Evolutionary conservation across 2,329 filamentous ascomycete genomes (phyloP), one percentile per base, ranked within the genome.

Genomic region (Ramularia collo-cygni): DNA sequence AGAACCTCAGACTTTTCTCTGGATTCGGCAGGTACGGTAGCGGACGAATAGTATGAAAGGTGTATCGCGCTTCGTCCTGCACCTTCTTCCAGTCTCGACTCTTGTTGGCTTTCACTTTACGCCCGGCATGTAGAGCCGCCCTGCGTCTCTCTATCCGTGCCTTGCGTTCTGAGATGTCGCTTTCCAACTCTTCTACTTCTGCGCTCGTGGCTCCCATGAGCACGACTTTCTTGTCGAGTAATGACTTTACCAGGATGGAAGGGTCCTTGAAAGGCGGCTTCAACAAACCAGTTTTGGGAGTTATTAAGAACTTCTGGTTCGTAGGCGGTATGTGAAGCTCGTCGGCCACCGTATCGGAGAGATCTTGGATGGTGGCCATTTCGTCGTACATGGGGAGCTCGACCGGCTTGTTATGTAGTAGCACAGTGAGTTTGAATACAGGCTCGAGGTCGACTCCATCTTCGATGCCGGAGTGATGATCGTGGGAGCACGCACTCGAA

Each of bases 1-100:
- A 75, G 53, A 90, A 86, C 1, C 73, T 68, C 4, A 79, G 71
- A 8, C 81, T 85, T 38, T 80, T 79, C 16, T 81, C 74, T 0
- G 89, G 82, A 39, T 83, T 75, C 0, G 88, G 87, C 0, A 96
- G 79, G 54, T 90, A 80, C 0, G 76, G 67, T 0, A 98, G 74
- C 0, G 89, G 85, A 1, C 79, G 75, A 1, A 96, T 70, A 1
- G 77, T 76, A 48, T 81, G 74, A 65, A 98, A 98, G 0, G 85
- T 94, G 66, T 94, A 95, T 44, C 70, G 71, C 14, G 71, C 68
- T 43, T 81, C 75, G n/a, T 78, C 77, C 57, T 70, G 65, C 2
- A 65, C 59, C 28, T 66, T 69, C 51, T 68, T 69, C 61, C 65
- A 59, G 58, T 67, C 70, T 46, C 61, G 36, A 61, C 64, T 54